These are phyloP conservation scores for Verticillium nubilum DNA, from an alignment of 2,329 filamentous ascomycete genomes.

Conservation along the genomic window DNA sequence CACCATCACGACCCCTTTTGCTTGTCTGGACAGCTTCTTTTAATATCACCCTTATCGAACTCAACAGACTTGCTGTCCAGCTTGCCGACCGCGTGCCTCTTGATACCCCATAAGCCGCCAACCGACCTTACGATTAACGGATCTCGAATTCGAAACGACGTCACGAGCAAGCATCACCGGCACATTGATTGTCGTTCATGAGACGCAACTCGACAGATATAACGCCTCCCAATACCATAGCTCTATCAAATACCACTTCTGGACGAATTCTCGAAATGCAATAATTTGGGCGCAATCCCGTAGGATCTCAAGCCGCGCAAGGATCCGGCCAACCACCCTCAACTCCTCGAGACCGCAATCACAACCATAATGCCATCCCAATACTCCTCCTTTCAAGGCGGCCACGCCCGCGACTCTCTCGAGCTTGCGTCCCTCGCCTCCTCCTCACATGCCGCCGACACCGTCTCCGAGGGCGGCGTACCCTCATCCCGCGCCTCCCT, in stretches of 20 bases:
- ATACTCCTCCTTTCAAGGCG: conserved; percentile 33
- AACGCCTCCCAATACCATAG: neutral
- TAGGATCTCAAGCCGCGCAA: conserved; percentile 1
- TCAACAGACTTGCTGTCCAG: neutral
- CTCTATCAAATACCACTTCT: neutral
- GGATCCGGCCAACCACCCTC: neutral
- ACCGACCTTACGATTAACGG: neutral
- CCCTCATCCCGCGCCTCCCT: conserved; percentile 78
- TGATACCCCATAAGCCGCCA: neutral
- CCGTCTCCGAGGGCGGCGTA: conserved; percentile 38
- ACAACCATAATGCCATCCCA: conserved; percentile 2
- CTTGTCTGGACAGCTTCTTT: neutral
- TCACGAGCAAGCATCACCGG: neutral
- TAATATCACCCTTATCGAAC: neutral
- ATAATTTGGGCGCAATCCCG: neutral
- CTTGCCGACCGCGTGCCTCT: neutral
- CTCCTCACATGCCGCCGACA: conserved; percentile 59
- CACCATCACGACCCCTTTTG: neutral
- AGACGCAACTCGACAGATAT: neutral
- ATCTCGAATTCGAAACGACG: neutral
- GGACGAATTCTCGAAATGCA: neutral
- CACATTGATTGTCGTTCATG: neutral
- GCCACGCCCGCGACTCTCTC: conserved; percentile 90
- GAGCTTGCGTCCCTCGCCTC: conserved; percentile 94
- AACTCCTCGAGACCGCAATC: no score